phyloP scores from a whole-genome alignment of 495 filamentous ascomycete genomes.

The Venustampulla echinocandica region DNA sequence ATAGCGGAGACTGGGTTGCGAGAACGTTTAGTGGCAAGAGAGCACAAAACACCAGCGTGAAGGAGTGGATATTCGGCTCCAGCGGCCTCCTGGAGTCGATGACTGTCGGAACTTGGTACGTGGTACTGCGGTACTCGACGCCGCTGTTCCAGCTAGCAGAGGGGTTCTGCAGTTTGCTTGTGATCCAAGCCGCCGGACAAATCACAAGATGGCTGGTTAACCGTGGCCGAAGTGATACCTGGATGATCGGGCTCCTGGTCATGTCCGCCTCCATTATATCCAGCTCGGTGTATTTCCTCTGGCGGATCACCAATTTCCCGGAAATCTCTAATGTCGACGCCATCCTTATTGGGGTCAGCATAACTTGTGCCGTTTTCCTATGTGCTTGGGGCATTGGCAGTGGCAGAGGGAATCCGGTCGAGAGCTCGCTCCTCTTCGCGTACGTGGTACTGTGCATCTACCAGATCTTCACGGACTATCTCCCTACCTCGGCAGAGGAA shows the following conservation, averaged over 20 bases:
- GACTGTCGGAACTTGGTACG: slow-evolving; percentile 83
- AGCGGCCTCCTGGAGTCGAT: slow-evolving; percentile 68
- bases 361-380: slow-evolving; percentile 85
- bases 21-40: slow-evolving; percentile 64
- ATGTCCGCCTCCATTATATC: slow-evolving; percentile 85
- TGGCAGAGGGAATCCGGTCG: slow-evolving; percentile 89
- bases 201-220: slow-evolving; percentile 96
- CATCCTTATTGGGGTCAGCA: slow-evolving; percentile 79
- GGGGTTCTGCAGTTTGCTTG: slow-evolving; percentile 91
- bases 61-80: slow-evolving; percentile 77
- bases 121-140: slow-evolving; percentile 81
- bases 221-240: slow-evolving; percentile 80
- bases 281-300: slow-evolving; percentile 91
- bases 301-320: slow-evolving; percentile 87
- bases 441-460: slow-evolving; percentile 97
- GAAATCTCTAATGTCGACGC: slow-evolving; percentile 91
- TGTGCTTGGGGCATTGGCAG: slow-evolving; percentile 92
- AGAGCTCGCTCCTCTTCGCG: slow-evolving; percentile 91
- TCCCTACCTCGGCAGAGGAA: slow-evolving; percentile 54
- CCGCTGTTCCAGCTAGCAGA: slow-evolving; percentile 90
- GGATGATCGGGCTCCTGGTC: slow-evolving; percentile 91
- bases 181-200: slow-evolving; percentile 90
- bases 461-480: slow-evolving; percentile 97
- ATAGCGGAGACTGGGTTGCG: slow-evolving; percentile 64
- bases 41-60: slow-evolving; percentile 52